Percentiles rank a stretch among this genome's conserved stretches.
phyloP scores from a whole-genome alignment of 2,329 filamentous ascomycete genomes.

The Aspergillus fumigatiaffinis region DNA sequence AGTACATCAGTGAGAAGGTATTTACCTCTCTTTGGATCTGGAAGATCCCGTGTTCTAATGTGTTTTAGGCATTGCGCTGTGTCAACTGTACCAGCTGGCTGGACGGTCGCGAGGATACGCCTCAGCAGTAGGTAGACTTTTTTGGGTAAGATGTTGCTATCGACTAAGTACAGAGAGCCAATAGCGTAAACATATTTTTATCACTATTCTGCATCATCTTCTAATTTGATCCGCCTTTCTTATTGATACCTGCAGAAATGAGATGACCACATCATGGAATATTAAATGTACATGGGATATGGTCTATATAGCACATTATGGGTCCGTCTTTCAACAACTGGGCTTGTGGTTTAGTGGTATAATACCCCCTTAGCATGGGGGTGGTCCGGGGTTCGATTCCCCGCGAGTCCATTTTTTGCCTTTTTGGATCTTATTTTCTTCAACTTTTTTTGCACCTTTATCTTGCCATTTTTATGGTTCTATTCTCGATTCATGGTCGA shows the following conservation, averaged over 20 bases:
- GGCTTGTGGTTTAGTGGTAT: slow-evolving; percentile 46
- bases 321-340: not conserved
- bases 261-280: not conserved
- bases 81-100: slow-evolving; percentile 57
- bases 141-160: not conserved
- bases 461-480: too few species aligned
- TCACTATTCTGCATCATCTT: not conserved
- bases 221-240: not conserved
- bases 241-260: too few species aligned
- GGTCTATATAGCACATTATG: not conserved
- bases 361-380: slow-evolving; percentile 46
- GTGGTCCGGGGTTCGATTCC: slow-evolving; percentile 48
- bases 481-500: too few species aligned
- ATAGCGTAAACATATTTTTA: too few species aligned
- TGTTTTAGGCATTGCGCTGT: slow-evolving; percentile 44
- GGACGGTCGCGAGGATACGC: slow-evolving; percentile 51
- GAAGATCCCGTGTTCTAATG: slow-evolving; percentile 5
- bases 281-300: too few species aligned
- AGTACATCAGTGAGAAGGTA: slow-evolving; percentile 59
- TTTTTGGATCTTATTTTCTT: too few species aligned
- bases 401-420: slow-evolving; percentile 39
- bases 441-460: too few species aligned
- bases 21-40: not conserved
- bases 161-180: not conserved
- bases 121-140: not conserved